phyloP scores from a whole-genome alignment of 495 filamentous ascomycete species.

The Penicillium taxi region DNA sequence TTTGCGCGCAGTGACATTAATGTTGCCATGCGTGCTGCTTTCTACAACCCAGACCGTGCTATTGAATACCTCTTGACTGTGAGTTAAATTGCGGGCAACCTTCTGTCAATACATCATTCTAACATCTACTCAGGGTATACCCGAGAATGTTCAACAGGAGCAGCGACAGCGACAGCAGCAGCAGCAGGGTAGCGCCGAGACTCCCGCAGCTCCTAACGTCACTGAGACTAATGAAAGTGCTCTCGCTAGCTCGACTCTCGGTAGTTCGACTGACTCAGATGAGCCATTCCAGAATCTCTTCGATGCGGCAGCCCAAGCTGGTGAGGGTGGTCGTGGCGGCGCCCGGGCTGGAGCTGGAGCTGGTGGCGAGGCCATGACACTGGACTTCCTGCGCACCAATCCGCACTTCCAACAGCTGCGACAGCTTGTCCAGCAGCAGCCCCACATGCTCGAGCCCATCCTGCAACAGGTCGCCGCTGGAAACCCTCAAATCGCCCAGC shows the following conservation, averaged over 20 bases:
- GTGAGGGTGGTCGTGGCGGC: conserved; percentile 42
- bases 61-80: conserved; percentile 91
- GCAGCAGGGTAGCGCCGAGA: conserved; percentile 5
- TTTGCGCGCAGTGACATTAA: conserved; percentile 82
- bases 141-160: conserved; percentile 69
- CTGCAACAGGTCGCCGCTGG: conserved; percentile 92
- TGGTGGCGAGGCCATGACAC: conserved; percentile 59
- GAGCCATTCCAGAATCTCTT: conserved; percentile 85
- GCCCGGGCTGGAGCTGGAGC: conserved; percentile 46
- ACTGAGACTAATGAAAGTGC: too few relatives aligned
- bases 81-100: conserved; percentile 24
- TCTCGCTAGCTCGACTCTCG: conserved; percentile 29
- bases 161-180: conserved; percentile 41
- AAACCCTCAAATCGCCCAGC: conserved; percentile 84
- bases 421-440: conserved; percentile 93
- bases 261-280: conserved; percentile 42
- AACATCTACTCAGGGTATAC: conserved; percentile 63
- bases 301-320: conserved; percentile 79
- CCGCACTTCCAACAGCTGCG: conserved; percentile 96
- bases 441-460: conserved; percentile 96
- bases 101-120: not conserved
- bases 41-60: conserved; percentile 92
- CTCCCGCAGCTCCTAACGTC: conserved; percentile 4
- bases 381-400: conserved; percentile 94
- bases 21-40: conserved; percentile 89